Base-by-base conservation (phyloP, 495 filamentous ascomycete genomes). In the Patellaria atrata region DNA sequence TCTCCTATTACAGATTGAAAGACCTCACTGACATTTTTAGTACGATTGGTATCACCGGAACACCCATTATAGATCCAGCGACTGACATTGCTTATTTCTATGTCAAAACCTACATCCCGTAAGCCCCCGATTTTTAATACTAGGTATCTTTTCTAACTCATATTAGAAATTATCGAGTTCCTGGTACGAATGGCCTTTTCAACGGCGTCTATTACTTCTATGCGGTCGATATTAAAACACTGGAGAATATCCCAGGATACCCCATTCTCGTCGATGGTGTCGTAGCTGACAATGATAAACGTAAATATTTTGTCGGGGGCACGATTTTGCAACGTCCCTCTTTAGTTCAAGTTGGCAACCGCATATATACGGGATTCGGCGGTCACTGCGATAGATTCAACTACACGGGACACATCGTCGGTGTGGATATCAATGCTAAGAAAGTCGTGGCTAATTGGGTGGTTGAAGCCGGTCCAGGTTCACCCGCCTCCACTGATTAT, bases 301-400 rank as follows among this genome's bases (percentile, higher is more conserved):
- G 18, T 22, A 17, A 21, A 9, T 33, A 21, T 17, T 33, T 33
- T 17, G 24, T 21, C 1, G 31, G 31, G 12, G 31, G 31, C 11
- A 20, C 31, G 7, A 17, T 22, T 22, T 21, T 33, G 9, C 31
- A 33, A 45, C 43, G 61, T 27, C 55, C 61, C 0, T 47, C 58
- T 4, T 32, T 63, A 22, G 45, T 44, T 1, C 31, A 52, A 18
- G 33, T 57, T 0, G 52, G 50, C 29, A 21, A 21, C 8, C n/a
- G 12, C 13, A 45, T 64, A 4, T 48, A 57, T 25, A 59, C 50
- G 7, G 60, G 41, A 1, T 65, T 64, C 41, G 61, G 54, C 20
- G 57, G 58, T n/a, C 61, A 64, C 40, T 65, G 62, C 33, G 62
- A 62, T 32, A 37, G 55, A 0, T 65, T 57, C 46, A 65, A 65